Percentiles rank a stretch among this genome's conserved stretches.
Conservation (phyloP, 495 filamentous ascomycete genomes). For the Tuber melanosporum region DNA sequence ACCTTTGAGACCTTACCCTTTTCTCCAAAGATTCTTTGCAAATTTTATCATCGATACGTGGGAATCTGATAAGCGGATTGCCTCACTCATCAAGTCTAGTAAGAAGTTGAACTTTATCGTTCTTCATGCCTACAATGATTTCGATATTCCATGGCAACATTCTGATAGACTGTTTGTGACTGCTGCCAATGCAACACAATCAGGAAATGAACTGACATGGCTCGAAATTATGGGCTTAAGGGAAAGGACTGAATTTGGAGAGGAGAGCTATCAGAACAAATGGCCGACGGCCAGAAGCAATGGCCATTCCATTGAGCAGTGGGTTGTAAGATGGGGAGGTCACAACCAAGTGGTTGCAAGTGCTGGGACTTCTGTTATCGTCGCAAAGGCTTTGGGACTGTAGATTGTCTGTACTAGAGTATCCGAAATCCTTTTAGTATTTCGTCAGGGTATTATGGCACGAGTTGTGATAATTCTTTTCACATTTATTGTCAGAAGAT, state of each 20-base stretch:
- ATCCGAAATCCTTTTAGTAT: background rate
- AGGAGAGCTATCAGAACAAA: slow-evolving; percentile 28
- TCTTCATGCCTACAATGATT: slow-evolving; percentile 68
- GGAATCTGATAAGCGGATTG: slow-evolving; percentile 48
- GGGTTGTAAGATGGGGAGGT: slow-evolving; percentile 50
- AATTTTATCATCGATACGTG: slow-evolving; percentile 51
- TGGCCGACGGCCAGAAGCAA: slow-evolving; percentile 39
- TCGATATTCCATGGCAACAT: slow-evolving; percentile 64
- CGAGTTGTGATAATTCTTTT: background rate
- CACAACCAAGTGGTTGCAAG: slow-evolving; percentile 51
- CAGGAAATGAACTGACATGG: slow-evolving; percentile 43
- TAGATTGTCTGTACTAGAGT: slow-evolving; percentile 3
- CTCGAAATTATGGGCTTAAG: slow-evolving; percentile 43
- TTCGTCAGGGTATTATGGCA: background rate
- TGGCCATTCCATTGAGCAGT: slow-evolving; percentile 37
- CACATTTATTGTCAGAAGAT: background rate
- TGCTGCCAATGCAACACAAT: slow-evolving; percentile 51
- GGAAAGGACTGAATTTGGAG: slow-evolving; percentile 40
- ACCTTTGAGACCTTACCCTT: slow-evolving; percentile 54
- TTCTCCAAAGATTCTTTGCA: slow-evolving; percentile 43
- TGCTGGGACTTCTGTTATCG: slow-evolving; percentile 43
- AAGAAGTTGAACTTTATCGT: slow-evolving; percentile 59
- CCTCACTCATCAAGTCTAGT: slow-evolving; percentile 47
- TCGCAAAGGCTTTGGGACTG: slow-evolving; percentile 38
- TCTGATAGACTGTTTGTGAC: slow-evolving; percentile 53